A percentile compares a stretch with the other conserved stretches of the same genome.
Conservation (phyloP, 1,284 basidiomycete genomes). For the Xerocomus nothofagi region DNA sequence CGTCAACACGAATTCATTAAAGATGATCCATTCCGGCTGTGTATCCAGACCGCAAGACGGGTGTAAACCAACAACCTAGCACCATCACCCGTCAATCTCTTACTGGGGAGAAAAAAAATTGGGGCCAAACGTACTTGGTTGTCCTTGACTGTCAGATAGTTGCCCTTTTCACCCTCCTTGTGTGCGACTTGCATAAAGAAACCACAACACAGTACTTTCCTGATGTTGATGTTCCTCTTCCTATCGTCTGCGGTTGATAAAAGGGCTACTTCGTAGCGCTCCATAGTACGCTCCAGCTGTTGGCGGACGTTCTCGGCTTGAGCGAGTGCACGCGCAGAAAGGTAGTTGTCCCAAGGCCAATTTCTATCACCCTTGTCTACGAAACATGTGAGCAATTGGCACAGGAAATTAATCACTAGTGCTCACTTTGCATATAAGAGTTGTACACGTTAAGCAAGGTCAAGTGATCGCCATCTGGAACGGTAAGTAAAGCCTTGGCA, state of each 20-base stretch:
- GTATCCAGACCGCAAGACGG: slow-evolving; percentile 91
- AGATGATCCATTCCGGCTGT: slow-evolving; percentile 96
- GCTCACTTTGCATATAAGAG: slow-evolving; percentile 81
- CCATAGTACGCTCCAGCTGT: slow-evolving; percentile 92
- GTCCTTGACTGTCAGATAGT: slow-evolving; percentile 90
- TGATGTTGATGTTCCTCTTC: slow-evolving; percentile 79
- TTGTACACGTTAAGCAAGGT: slow-evolving; percentile 97
- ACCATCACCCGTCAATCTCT: slow-evolving; percentile 1
- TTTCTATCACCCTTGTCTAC: slow-evolving; percentile 74
- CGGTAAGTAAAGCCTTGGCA: slow-evolving; percentile 85
- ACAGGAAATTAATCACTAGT: background rate
- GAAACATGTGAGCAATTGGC: slow-evolving; percentile 1
- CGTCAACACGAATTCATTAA: slow-evolving; percentile 97
- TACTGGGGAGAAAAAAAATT: background rate
- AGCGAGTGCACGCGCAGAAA: slow-evolving; percentile 80
- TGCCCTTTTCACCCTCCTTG: slow-evolving; percentile 89
- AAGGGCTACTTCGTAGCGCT: slow-evolving; percentile 84
- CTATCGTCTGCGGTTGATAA: slow-evolving; percentile 79
- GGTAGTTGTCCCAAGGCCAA: slow-evolving; percentile 94
- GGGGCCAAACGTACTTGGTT: slow-evolving; percentile 59
- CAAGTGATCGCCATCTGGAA: slow-evolving; percentile 95
- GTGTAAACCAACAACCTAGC: slow-evolving; percentile 86
- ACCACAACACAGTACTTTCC: slow-evolving; percentile 85
- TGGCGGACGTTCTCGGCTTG: slow-evolving; percentile 96
- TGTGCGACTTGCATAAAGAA: slow-evolving; percentile 99